A percentile compares a stretch with the other conserved stretches of the same genome.
Evolutionary conservation across 768 basidiomycete genomes (phyloP).

Genomic region (Phaeolepiota aurea): DNA sequence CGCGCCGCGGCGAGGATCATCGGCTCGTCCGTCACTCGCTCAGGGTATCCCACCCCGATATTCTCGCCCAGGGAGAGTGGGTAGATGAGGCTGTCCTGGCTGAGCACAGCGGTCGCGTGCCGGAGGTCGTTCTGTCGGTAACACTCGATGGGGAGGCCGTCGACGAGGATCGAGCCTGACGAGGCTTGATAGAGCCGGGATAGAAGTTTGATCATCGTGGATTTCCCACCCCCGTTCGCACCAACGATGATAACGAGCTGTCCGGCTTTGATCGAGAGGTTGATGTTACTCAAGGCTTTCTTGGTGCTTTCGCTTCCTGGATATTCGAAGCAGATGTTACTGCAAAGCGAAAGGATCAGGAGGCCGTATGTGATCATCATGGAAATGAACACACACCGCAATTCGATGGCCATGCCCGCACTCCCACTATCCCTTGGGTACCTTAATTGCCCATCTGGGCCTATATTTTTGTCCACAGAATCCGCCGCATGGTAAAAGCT

Average conservation of each 20-base stretch:
- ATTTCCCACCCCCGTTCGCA: slow-evolving; percentile 48
- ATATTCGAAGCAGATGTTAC: slow-evolving; percentile 46
- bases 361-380: no score
- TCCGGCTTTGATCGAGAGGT: slow-evolving; percentile 35
- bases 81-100: slow-evolving; percentile 40
- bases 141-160: slow-evolving; percentile 25
- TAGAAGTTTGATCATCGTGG: slow-evolving; percentile 42
- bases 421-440: slow-evolving; percentile 14
- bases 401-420: slow-evolving; percentile 21
- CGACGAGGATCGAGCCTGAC: slow-evolving; percentile 33
- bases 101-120: slow-evolving; percentile 34
- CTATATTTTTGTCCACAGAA: slow-evolving; percentile 10
- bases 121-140: slow-evolving; percentile 34
- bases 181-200: slow-evolving; percentile 39
- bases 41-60: slow-evolving; percentile 23
- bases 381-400: slow-evolving; percentile 12
- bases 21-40: slow-evolving; percentile 8
- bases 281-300: slow-evolving; percentile 28
- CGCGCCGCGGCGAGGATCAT: slow-evolving; percentile 23
- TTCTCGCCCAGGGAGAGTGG: slow-evolving; percentile 37
- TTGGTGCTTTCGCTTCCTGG: slow-evolving; percentile 28
- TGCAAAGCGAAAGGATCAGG: slow-evolving; percentile 10
- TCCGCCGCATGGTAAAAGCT: slow-evolving; percentile 20
- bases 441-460: slow-evolving; percentile 15
- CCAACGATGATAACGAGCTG: slow-evolving; percentile 51